These are phyloP conservation scores for Aspergillus neoniger DNA, from an alignment of 2,329 filamentous ascomycete species.

Conservation along the genomic window DNA sequence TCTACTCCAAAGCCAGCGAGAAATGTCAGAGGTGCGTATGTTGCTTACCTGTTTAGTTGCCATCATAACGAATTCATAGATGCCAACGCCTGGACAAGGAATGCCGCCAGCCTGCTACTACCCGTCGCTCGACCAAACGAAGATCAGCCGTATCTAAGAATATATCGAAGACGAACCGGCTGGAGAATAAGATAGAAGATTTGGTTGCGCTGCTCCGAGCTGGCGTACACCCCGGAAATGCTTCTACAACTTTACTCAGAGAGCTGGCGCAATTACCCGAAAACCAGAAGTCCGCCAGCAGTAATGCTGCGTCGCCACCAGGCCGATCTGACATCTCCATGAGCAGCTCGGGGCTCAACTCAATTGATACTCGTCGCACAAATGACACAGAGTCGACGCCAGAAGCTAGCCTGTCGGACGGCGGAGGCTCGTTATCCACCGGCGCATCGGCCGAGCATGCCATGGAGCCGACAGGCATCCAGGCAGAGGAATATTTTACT, in stretches of 20 bases:
- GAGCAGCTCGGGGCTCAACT: neutral
- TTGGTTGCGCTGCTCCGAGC: slow-evolving; percentile 28
- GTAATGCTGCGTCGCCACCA: neutral
- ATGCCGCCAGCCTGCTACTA: slow-evolving; percentile 40
- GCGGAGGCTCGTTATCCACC: neutral
- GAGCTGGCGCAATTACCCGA: neutral
- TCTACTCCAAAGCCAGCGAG: slow-evolving; percentile 10
- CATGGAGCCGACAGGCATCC: slow-evolving; percentile 23
- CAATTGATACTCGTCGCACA: neutral
- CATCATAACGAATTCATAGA: slow-evolving; percentile 22
- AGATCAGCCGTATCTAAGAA: slow-evolving; percentile 5
- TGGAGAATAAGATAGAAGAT: slow-evolving; percentile 31
- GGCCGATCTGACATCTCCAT: neutral
- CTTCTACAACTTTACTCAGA: neutral
- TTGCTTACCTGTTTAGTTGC: neutral
- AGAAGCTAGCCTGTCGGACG: neutral
- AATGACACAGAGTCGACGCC: neutral
- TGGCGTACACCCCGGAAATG: neutral
- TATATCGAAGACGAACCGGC: slow-evolving; percentile 21
- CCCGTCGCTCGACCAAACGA: slow-evolving; percentile 31
- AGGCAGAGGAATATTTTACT: slow-evolving; percentile 39
- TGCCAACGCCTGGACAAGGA: slow-evolving; percentile 47
- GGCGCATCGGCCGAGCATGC: neutral
- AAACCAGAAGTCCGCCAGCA: neutral
- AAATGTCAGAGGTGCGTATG: slow-evolving; percentile 14